Conservation (phyloP, 176 grass and related monocot species). For the Coix lacrymajobi region DNA sequence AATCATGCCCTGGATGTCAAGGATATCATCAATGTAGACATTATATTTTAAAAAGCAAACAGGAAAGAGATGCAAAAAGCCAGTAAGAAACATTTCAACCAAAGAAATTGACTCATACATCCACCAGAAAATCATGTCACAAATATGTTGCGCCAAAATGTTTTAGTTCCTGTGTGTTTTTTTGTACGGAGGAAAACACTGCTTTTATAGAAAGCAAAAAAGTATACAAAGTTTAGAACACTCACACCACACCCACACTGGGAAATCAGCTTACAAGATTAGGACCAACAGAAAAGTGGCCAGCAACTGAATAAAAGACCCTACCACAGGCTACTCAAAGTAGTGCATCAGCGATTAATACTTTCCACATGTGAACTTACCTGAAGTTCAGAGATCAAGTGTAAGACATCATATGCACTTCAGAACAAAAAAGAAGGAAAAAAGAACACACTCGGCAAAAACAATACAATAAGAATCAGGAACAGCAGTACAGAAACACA, state of each 20-base stretch:
- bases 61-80: neutral
- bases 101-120: neutral
- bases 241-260: neutral
- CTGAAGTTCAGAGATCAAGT: slow-evolving; percentile 61
- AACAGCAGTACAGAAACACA: neutral
- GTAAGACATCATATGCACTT: slow-evolving; percentile 56
- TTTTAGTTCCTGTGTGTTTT: neutral
- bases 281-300: neutral
- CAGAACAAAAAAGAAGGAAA: neutral
- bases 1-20: neutral
- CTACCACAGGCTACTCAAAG: neutral
- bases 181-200: neutral
- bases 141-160: neutral
- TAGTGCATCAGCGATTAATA: slow-evolving; percentile 54
- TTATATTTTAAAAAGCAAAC: neutral
- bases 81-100: neutral
- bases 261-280: neutral
- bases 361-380: slow-evolving; percentile 62
- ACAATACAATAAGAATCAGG: neutral
- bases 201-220: neutral
- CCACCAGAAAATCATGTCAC: neutral
- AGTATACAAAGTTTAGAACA: neutral
- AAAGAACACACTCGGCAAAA: neutral
- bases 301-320: neutral
- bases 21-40: neutral